Percentiles rank a stretch among this genome's conserved stretches.
phyloP scores from a whole-genome alignment of 1,139 yeast species.

The Diutina mesorugosa region DNA sequence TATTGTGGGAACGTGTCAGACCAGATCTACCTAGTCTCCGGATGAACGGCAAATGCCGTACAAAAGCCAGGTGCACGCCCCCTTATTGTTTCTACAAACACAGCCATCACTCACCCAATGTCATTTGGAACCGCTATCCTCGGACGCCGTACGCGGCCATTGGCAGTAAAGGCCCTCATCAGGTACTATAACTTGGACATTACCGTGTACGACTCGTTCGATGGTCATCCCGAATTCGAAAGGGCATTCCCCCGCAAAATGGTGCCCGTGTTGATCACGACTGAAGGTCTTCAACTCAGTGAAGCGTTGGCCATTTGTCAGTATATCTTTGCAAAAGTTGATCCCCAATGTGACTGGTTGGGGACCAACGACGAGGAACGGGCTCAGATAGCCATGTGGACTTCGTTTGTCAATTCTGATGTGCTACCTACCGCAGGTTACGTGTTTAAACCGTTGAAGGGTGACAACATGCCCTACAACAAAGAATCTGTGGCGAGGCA shows the following conservation, averaged over 20 bases:
- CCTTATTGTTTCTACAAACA: background rate
- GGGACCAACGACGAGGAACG: slow-evolving; percentile 57
- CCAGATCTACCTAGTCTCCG: background rate
- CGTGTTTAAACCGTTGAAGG: slow-evolving; percentile 21
- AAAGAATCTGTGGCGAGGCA: slow-evolving; percentile 62
- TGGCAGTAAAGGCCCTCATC: background rate
- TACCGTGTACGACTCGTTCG: background rate
- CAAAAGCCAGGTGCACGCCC: background rate
- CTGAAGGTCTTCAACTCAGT: slow-evolving; percentile 65
- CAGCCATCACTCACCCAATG: background rate
- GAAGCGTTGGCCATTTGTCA: slow-evolving; percentile 65
- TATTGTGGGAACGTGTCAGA: too few species aligned
- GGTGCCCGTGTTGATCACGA: slow-evolving; percentile 70
- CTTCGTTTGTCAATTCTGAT: slow-evolving; percentile 72
- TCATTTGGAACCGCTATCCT: background rate
- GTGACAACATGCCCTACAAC: slow-evolving; percentile 43
- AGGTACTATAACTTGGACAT: background rate
- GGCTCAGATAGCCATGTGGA: slow-evolving; percentile 67
- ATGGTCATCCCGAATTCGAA: slow-evolving; percentile 9
- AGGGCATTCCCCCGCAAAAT: slow-evolving; percentile 54
- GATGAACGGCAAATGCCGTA: background rate
- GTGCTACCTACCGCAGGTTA: slow-evolving; percentile 30
- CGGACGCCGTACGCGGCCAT: background rate
- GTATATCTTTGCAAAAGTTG: slow-evolving; percentile 18
- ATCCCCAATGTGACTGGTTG: slow-evolving; percentile 26